A percentile compares a stretch with the other conserved stretches of the same genome.
Evolutionary conservation across 306 rosid species (phyloP).

Genomic region (Medicago lupulina): DNA sequence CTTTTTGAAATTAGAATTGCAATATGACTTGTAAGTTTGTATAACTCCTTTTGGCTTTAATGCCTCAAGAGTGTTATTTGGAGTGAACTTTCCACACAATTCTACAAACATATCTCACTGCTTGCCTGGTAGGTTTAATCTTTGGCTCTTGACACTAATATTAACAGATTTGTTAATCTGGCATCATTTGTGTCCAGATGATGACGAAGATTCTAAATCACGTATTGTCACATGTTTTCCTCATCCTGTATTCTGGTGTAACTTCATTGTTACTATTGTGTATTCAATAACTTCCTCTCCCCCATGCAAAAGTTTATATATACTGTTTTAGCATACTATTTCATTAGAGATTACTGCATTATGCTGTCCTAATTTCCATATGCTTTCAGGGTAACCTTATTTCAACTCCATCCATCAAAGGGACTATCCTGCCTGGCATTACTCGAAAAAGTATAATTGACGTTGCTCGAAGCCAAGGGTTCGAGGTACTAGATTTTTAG

Average conservation of each 20-base stretch:
- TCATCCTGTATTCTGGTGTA: constrained; percentile 11
- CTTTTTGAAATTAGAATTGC: constrained; percentile 13
- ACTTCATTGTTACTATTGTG: constrained; percentile 23
- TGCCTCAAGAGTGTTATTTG: constrained; percentile 10
- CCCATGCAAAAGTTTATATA: not conserved
- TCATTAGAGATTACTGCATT: constrained; percentile 22
- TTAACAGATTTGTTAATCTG: constrained; percentile 20
- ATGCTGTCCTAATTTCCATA: constrained; percentile 26
- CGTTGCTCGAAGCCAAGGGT: constrained; percentile 86
- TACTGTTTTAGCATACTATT: constrained; percentile 6
- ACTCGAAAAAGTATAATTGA: constrained; percentile 97
- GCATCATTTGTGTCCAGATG: constrained; percentile 4
- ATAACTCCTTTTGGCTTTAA: constrained; percentile 9
- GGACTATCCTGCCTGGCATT: constrained; percentile 96
- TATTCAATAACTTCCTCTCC: not conserved
- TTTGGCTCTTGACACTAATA: constrained; percentile 3
- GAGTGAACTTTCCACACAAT: not conserved
- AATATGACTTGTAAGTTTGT: constrained; percentile 17
- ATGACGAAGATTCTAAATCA: constrained; percentile 17
- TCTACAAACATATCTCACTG: constrained; percentile 1
- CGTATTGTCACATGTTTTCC: constrained; percentile 3
- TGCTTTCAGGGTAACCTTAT: constrained; percentile 67
- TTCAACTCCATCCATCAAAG: constrained; percentile 87
- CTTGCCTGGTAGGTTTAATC: not conserved
- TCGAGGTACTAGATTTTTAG: constrained; percentile 66